These are phyloP conservation scores for Rhynchosporium secalis DNA, from an alignment of 2,329 filamentous ascomycete genomes.

Conservation along the genomic window DNA sequence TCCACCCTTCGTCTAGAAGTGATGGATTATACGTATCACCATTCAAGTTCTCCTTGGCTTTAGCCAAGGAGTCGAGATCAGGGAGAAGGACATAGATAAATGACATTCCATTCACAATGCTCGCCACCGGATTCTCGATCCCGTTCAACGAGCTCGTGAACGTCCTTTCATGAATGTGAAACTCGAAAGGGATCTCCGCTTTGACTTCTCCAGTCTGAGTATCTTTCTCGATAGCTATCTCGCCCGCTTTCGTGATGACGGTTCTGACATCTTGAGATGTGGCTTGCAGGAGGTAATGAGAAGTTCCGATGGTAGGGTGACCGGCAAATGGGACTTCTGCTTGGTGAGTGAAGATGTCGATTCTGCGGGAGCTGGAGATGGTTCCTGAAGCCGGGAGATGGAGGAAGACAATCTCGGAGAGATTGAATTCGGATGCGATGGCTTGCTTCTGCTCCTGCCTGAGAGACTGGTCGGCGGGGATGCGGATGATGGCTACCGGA, in stretches of 20 bases:
- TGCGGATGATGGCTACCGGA: conserved; percentile 58
- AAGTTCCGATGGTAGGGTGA: conserved; percentile 56
- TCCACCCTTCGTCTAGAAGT: conserved; percentile 56
- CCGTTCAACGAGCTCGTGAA: conserved; percentile 46
- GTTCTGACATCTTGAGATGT: conserved; percentile 13
- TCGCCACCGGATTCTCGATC: conserved; percentile 42
- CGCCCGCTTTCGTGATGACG: conserved; percentile 53
- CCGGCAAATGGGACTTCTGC: conserved; percentile 61
- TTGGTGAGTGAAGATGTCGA: conserved; percentile 57
- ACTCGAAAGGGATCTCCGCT: conserved; percentile 67
- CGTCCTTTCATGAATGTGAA: conserved; percentile 56
- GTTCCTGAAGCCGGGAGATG: conserved; percentile 41
- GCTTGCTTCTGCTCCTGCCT: conserved; percentile 55
- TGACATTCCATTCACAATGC: conserved; percentile 71
- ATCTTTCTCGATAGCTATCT: conserved; percentile 19
- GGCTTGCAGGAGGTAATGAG: conserved; percentile 48
- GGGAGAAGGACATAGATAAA: conserved; percentile 65
- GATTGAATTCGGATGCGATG: conserved; percentile 63
- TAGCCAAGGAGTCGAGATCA: conserved; percentile 59
- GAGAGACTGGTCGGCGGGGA: conserved; percentile 46
- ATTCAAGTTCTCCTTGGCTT: conserved; percentile 42
- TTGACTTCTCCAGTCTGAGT: conserved; percentile 29
- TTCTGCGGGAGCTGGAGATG: conserved; percentile 38
- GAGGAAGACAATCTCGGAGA: conserved; percentile 64
- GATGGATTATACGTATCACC: conserved; percentile 19